phyloP scores from a whole-genome alignment of 441 rosid genomes.

The Bocquillonia castaneifolia region DNA sequence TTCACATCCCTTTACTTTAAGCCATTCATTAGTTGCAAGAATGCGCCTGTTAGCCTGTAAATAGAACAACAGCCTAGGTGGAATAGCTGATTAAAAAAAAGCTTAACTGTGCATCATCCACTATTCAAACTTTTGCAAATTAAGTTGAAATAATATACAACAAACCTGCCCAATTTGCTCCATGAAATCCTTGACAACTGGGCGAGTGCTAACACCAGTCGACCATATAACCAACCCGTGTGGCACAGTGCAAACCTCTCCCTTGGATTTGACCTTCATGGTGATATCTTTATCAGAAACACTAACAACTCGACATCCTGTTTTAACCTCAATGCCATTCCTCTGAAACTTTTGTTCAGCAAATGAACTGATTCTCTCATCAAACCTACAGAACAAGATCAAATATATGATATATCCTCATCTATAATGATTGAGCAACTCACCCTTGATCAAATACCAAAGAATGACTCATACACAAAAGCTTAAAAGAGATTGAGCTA shows the following conservation, averaged over 20 bases:
- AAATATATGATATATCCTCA: not conserved
- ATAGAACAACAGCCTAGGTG: not conserved
- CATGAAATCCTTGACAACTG: constrained; percentile 77
- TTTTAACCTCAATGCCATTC: constrained; percentile 77
- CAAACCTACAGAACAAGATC: constrained; percentile 48
- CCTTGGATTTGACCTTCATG: constrained; percentile 54
- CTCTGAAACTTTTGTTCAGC: constrained; percentile 74
- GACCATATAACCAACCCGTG: constrained; percentile 94
- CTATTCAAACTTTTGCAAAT: not conserved
- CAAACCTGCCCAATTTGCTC: constrained; percentile 82
- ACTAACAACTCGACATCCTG: constrained; percentile 69
- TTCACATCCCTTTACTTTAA: constrained; percentile 65
- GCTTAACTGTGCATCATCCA: constrained; percentile 1
- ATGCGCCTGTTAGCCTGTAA: constrained; percentile 59
- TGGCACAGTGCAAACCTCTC: constrained; percentile 53
- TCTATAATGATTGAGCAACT: not conserved
- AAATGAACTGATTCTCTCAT: constrained; percentile 76
- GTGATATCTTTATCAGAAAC: constrained; percentile 71
- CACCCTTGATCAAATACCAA: not conserved
- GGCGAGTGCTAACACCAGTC: constrained; percentile 81
- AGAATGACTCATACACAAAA: constrained; percentile 2
- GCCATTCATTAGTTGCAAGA: constrained; percentile 84
- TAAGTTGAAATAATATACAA: not conserved
- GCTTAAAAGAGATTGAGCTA: constrained; percentile 9
- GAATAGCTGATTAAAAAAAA: constrained; percentile 3